These are phyloP conservation scores for Pezicula neosporulosa DNA, from an alignment of 2,329 filamentous ascomycete genomes.

Conservation along the genomic window DNA sequence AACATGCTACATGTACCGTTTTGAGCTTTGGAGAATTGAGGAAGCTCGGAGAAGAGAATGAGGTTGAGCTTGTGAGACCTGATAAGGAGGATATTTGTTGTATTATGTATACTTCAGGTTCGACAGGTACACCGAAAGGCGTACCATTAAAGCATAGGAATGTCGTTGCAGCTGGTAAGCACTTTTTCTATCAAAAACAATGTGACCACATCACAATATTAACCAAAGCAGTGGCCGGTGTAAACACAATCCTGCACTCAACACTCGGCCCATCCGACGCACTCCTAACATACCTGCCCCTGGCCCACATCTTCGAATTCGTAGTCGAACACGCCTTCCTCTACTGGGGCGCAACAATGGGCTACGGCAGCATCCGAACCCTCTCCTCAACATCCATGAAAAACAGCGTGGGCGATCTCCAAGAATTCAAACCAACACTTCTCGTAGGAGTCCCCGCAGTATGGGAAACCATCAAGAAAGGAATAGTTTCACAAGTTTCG, in stretches of 20 bases:
- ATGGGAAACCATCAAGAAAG: constrained; percentile 97
- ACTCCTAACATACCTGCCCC: constrained; percentile 85
- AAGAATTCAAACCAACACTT: constrained; percentile 82
- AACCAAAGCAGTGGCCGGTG: constrained; percentile 63
- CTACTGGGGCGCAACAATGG: constrained; percentile 86
- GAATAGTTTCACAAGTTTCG: constrained; percentile 76
- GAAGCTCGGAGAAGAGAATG: constrained; percentile 52
- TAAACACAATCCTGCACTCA: constrained; percentile 71
- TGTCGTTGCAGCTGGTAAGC: constrained; percentile 73
- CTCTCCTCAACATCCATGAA: constrained; percentile 80
- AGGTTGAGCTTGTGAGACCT: constrained; percentile 68
- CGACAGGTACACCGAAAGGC: constrained; percentile 85
- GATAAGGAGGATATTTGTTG: constrained; percentile 76
- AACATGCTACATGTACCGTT: constrained; percentile 49
- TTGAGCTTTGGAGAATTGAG: constrained; percentile 49
- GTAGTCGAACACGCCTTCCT: constrained; percentile 88
- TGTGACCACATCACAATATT: background rate
- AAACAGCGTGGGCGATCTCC: constrained; percentile 91
- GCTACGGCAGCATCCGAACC: constrained; percentile 87
- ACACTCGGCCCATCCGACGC: constrained; percentile 74
- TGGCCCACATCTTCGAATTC: constrained; percentile 94
- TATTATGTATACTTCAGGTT: constrained; percentile 83
- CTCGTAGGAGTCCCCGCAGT: constrained; percentile 93
- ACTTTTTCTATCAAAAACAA: background rate
- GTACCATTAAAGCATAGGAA: constrained; percentile 81